Evolutionary conservation across 2,329 filamentous ascomycete species (phyloP).

Genomic region (Cryoendolithus antarcticus): DNA sequence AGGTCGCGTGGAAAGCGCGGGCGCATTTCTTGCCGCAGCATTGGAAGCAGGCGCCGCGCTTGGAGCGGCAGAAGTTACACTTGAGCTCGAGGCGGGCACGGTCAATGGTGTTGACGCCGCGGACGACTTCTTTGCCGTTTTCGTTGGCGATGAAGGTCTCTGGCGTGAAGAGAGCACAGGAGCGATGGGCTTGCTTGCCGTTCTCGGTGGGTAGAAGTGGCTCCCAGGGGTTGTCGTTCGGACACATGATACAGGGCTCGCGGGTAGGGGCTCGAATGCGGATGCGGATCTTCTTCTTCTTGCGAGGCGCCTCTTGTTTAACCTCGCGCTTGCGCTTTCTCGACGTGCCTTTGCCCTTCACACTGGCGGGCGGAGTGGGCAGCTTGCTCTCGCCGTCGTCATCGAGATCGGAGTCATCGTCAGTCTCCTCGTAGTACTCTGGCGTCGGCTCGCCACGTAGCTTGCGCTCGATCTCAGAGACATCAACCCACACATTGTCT

Average conservation of each 20-base stretch:
- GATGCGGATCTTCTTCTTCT: slow-evolving; percentile 66
- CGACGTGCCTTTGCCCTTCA: slow-evolving; percentile 48
- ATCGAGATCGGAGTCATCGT: slow-evolving; percentile 48
- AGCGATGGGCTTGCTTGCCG: slow-evolving; percentile 71
- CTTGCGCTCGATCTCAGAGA: slow-evolving; percentile 90
- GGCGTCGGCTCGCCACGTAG: slow-evolving; percentile 71
- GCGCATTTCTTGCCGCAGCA: slow-evolving; percentile 92
- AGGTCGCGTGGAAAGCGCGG: slow-evolving; percentile 87
- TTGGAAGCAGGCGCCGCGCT: slow-evolving; percentile 92
- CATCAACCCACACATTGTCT: slow-evolving; percentile 97
- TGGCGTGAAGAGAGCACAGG: slow-evolving; percentile 82
- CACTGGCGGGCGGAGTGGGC: slow-evolving; percentile 65
- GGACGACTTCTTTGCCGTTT: slow-evolving; percentile 60
- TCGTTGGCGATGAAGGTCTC: slow-evolving; percentile 73
- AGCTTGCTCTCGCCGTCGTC: slow-evolving; percentile 47
- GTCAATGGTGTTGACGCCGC: slow-evolving; percentile 67
- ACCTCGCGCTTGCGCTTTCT: slow-evolving; percentile 57
- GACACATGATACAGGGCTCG: slow-evolving; percentile 81
- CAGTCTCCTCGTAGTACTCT: slow-evolving; percentile 69
- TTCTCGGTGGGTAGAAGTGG: slow-evolving; percentile 80
- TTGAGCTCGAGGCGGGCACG: slow-evolving; percentile 84
- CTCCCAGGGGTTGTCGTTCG: slow-evolving; percentile 73
- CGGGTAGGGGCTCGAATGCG: slow-evolving; percentile 58
- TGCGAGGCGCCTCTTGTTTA: slow-evolving; percentile 41
- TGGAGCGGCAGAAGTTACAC: slow-evolving; percentile 88